A percentile compares a stretch with the other conserved stretches of the same genome.
Evolutionary conservation across 1,139 yeast genomes (phyloP).

Genomic region (Tardiomyces digboiensis): DNA sequence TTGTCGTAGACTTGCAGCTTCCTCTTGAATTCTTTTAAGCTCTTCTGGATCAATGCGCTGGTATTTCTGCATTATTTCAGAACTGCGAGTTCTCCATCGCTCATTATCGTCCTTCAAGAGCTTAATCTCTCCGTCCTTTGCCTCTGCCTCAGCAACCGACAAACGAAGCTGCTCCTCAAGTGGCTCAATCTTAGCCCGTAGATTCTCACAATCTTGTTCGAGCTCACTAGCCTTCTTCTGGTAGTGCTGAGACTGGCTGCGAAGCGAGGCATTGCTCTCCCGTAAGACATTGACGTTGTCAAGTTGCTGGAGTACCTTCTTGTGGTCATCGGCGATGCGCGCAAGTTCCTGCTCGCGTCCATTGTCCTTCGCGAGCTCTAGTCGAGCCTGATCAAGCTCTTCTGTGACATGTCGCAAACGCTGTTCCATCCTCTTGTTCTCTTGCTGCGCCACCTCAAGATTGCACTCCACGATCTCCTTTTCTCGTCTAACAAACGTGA

Average conservation of each 20-base stretch:
- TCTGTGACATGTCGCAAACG: conserved; percentile 22
- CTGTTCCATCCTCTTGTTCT: conserved; percentile 34
- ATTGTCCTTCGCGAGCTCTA: conserved; percentile 22
- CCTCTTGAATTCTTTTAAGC: conserved; percentile 8
- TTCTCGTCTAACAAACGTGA: conserved; percentile 61
- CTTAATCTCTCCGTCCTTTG: conserved; percentile 33
- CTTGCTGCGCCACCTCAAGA: conserved; percentile 40
- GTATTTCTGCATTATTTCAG: conserved; percentile 13
- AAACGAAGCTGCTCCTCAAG: conserved; percentile 27
- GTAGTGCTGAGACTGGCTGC: conserved; percentile 39
- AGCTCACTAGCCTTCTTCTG: conserved; percentile 24
- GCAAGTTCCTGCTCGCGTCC: conserved; percentile 35
- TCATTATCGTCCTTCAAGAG: conserved; percentile 35
- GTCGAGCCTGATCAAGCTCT: conserved; percentile 24
- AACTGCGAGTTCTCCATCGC: conserved; percentile 44
- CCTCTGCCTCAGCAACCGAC: conserved; percentile 31
- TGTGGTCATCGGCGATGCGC: conserved; percentile 38
- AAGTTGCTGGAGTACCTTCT: conserved; percentile 48
- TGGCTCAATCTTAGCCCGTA: conserved; percentile 26
- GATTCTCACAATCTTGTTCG: conserved; percentile 27
- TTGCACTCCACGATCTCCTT: conserved; percentile 65
- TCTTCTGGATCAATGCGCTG: conserved; percentile 5
- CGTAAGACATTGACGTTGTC: conserved; percentile 61
- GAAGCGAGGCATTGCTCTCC: conserved; percentile 62
- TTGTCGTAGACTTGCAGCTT: conserved; percentile 5